Evolutionary conservation across 2,329 filamentous ascomycete species (phyloP), one percentile per base, ranked within the genome.

Genomic region (Scopulariopsis brevicaulis): DNA sequence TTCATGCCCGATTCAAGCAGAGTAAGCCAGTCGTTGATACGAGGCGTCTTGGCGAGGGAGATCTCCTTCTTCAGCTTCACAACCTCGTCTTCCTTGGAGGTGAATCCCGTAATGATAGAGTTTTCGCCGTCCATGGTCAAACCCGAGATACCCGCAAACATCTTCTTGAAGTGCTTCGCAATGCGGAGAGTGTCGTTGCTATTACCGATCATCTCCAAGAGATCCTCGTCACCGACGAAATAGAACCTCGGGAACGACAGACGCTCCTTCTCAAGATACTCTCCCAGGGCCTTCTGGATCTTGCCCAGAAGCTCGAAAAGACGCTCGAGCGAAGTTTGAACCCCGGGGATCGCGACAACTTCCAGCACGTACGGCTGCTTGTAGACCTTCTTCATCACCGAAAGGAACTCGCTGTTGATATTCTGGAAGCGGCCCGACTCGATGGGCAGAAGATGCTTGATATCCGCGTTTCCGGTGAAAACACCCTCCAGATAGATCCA

Each of bases 401-500:
- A 85, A 68, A 96, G 87, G 75, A 99, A 99, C 70, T 99, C 93
- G 61, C 91, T 95, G 74, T 99, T 99, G 78, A 99, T 99, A 73
- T 97, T 99, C 68, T 96, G 90, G 75, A 99, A 99, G 59, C 94
- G 86, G 12, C 90, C 92, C 1, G 94, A 96, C 70, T 99, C 94
- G 62, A 96, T 92, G 4, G 95, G 95, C 24, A 99, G 82, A 56
- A 99, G 78, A 70, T 97, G 93, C 74, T 97, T 99, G 77, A 99
- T 99, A 68, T 99, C 94, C 46, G 90, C 93, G 68, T 99, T 99
- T 60, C 94, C 94, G 1, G 93, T 96, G 69, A 99, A 99, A 37
- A 99, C 94, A 63, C 94, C 94, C 73, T 99, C 95, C 5, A 99
- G 83, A 70, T 99, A 99, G 8, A 99, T 94, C 94, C 94, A 99